Base-by-base conservation (phyloP, 2,329 filamentous ascomycete genomes). In the Fusarium incarnatum region DNA sequence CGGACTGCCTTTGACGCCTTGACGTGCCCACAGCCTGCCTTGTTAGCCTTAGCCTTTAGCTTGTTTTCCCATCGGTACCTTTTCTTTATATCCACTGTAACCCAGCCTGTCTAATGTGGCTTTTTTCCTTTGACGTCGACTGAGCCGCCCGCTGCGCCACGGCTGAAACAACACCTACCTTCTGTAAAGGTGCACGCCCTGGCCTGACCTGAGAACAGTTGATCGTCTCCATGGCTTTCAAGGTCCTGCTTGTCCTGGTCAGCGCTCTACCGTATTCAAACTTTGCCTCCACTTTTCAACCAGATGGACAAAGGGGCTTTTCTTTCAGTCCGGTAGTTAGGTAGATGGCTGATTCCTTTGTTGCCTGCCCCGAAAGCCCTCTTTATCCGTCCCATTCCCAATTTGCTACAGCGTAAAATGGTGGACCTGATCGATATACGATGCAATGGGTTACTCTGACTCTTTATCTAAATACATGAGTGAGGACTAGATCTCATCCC, bases 201-300 rank as follows among this genome's bases (percentile, higher is more conserved):
- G 25, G 18, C 34, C 32, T 27, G 25, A 10, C 25, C 28, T 37
- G 34, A 37, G 30, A 48, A 41, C 23, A 56, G 52, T 47, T 34
- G 60, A 65, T 69, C 57, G 48, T 44, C 42, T 22, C 49, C 34
- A 37, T 37, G 11, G 10, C 16, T 37, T n/a, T n/a, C 34, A n/a
- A 37, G 34, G 34, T 37, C 34, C 50, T 69, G 27, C 37, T 30
- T 47, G 41, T 65, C 56, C 30, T 55, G 41, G 50, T 32, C 32
- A 8, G 15, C 6, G 44, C 41, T 45, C 23, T 30, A 37, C 18
- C 46, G 22, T 47, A 22, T 52, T 23, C 22, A 40, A 41, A 52
- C 23, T 16, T 40, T 52, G 20, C 32, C 42, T 70, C 67, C 57
- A 64, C 67, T 70, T 70, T 69, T 56, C 20, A 6, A 37, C 9